Conservation (phyloP, 2,329 filamentous ascomycete species). For the Pseudocercospora pini-densiflorae region DNA sequence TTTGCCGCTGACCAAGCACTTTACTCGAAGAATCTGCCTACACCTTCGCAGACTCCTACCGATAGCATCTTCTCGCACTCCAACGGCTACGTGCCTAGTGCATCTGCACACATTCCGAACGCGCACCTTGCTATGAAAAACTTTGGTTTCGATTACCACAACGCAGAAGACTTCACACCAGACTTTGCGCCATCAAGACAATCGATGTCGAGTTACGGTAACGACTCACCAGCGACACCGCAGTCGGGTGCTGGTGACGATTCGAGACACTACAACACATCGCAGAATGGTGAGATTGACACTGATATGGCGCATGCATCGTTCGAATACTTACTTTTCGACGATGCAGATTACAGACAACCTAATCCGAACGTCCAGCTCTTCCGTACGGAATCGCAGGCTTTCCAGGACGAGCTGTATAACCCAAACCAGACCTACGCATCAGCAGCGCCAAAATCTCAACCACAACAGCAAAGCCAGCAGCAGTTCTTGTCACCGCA, state of each 20-base stretch:
- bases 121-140: constrained; percentile 66
- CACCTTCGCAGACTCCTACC: constrained; percentile 59
- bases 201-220: constrained; percentile 64
- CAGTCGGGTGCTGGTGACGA: constrained; percentile 57
- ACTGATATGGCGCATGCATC: constrained; percentile 33
- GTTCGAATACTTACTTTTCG: constrained; percentile 70
- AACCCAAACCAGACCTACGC: constrained; percentile 64
- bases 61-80: constrained; percentile 53
- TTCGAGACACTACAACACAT: constrained; percentile 56
- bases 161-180: constrained; percentile 54
- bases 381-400: constrained; percentile 78
- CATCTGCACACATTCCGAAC: constrained; percentile 44
- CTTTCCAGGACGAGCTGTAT: constrained; percentile 84
- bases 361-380: constrained; percentile 71
- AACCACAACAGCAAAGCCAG: constrained; percentile 12
- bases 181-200: constrained; percentile 59
- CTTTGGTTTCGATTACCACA: constrained; percentile 59
- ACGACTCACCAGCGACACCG: constrained; percentile 66
- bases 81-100: constrained; percentile 35
- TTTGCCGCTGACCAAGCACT: constrained; percentile 44
- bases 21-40: constrained; percentile 59
- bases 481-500: constrained; percentile 51
- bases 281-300: constrained; percentile 59
- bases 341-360: constrained; percentile 57
- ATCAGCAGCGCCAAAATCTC: constrained; percentile 56